Evolutionary conservation across 148 eudicot genomes (phyloP).

Genomic region (Dianthus caryophyllus): DNA sequence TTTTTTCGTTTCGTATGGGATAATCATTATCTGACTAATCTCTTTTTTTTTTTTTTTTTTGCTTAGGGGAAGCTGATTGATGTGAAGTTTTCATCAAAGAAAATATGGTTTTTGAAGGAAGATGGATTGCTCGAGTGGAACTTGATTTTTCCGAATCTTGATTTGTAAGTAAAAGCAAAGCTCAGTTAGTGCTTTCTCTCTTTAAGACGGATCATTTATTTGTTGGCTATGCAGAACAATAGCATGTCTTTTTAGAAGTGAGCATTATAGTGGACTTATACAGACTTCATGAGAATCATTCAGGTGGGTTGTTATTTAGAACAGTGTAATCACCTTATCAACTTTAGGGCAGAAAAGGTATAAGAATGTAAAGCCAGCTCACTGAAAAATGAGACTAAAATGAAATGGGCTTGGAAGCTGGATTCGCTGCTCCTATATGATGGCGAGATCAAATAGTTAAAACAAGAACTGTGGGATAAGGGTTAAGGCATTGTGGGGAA

Average conservation of each 20-base stretch:
- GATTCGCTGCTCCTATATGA: background rate
- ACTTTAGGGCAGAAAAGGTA: background rate
- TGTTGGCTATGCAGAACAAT: background rate
- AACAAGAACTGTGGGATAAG: too few species aligned
- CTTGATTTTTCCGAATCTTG: constrained; percentile 32
- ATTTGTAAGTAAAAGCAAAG: constrained; percentile 38
- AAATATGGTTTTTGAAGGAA: constrained; percentile 78
- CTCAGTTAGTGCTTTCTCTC: background rate
- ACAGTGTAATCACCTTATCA: background rate
- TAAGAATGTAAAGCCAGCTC: background rate
- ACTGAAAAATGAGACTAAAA: background rate
- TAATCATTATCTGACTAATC: background rate
- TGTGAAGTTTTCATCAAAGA: constrained; percentile 61
- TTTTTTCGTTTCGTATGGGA: background rate
- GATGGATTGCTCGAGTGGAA: constrained; percentile 56
- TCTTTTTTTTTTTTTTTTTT: too few species aligned
- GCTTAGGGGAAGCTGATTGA: constrained; percentile 56
- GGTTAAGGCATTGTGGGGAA: too few species aligned
- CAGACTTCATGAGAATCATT: background rate
- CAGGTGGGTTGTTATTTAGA: too few species aligned
- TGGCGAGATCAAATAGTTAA: too few species aligned
- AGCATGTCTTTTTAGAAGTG: too few species aligned
- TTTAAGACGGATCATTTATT: background rate
- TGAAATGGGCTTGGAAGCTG: background rate
- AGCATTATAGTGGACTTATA: background rate